Evolutionary conservation across 2,329 filamentous ascomycete species (phyloP), one percentile per base, ranked within the genome.

Genomic region (Celoporthe dispersa): DNA sequence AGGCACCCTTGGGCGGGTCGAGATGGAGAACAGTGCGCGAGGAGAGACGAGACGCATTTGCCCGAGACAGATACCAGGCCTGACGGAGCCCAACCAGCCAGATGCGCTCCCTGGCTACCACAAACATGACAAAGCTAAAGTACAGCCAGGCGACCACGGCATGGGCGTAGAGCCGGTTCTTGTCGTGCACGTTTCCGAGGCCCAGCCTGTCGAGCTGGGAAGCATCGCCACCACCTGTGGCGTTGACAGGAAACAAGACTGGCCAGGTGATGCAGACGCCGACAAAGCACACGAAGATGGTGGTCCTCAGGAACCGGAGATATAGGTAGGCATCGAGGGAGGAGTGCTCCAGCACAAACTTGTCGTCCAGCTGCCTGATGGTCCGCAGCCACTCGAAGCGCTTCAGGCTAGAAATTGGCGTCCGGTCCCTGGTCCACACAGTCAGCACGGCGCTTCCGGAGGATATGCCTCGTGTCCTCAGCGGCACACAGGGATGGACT

Each of bases 11-110:
- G 0, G 95, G 94, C 0, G 97, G 93, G 1, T 92, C 92, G 0
- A 94, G 92, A 80, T 97, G 97, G n/a, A 99, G 87, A 8, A 98
- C 94, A 1, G 94, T 98, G 37, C 94, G 89, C 0, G 94, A 94
- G 0, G 95, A 98, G 57, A 98, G 89, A 25, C 94, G 91, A 74
- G 90, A 91, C 37, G 94, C 88, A 77, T 97, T 95, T 65, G 92
- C 85, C 0, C 93, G 94, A 2, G 94, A 93, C 69, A 97, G 85
- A n/a, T 94, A 88, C 82, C 97, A 98, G 0, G 95, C 95, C 81
- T 98, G 96, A 73, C 95, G 92, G 66, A 98, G 82, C 76, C 97
- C 97, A 83, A 98, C 93, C 80, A 94, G 97, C 86, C 91, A 98
- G 75, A 99, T 91, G 77, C 91, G 91, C 80, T 99, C 96, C 72